phyloP scores from a whole-genome alignment of 306 rosid genomes.

The Fragaria nilgerrensis region DNA sequence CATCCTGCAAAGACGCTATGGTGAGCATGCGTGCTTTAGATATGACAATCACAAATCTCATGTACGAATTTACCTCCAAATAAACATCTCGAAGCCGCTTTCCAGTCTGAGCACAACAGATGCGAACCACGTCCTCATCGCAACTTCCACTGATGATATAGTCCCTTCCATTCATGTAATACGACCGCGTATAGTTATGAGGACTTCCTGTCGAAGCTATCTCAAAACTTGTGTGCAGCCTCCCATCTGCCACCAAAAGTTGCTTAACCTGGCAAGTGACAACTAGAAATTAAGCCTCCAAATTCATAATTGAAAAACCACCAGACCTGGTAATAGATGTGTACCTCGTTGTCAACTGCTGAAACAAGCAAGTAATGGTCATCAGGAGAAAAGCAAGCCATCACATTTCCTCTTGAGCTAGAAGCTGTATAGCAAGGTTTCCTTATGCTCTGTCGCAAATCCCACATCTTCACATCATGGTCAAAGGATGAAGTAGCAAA shows the following conservation, averaged over 20 bases:
- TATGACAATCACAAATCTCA: constrained; percentile 1
- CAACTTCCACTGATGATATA: constrained; percentile 79
- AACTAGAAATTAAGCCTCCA: constrained; percentile 26
- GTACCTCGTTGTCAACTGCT: constrained; percentile 79
- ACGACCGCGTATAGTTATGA: constrained; percentile 78
- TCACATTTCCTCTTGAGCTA: constrained; percentile 74
- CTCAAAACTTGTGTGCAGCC: constrained; percentile 65
- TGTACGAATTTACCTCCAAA: constrained; percentile 50
- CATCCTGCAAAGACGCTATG: constrained; percentile 44
- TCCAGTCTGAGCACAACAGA: constrained; percentile 78
- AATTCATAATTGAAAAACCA: constrained; percentile 2
- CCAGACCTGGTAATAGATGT: background rate
- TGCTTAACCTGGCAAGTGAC: constrained; percentile 58
- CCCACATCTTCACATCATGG: constrained; percentile 83
- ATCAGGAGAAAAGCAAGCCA: constrained; percentile 84
- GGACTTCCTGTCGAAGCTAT: constrained; percentile 68
- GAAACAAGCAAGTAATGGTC: constrained; percentile 70
- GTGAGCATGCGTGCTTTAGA: background rate
- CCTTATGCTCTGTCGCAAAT: constrained; percentile 66
- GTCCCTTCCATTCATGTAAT: constrained; percentile 83
- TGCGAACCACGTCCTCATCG: constrained; percentile 64
- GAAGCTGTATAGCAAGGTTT: constrained; percentile 64
- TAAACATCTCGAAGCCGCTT: constrained; percentile 70
- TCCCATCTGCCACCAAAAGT: constrained; percentile 68
- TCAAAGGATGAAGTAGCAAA: constrained; percentile 81